Conservation (phyloP, 139 green algal species). For the Penium margaritaceum region DNA sequence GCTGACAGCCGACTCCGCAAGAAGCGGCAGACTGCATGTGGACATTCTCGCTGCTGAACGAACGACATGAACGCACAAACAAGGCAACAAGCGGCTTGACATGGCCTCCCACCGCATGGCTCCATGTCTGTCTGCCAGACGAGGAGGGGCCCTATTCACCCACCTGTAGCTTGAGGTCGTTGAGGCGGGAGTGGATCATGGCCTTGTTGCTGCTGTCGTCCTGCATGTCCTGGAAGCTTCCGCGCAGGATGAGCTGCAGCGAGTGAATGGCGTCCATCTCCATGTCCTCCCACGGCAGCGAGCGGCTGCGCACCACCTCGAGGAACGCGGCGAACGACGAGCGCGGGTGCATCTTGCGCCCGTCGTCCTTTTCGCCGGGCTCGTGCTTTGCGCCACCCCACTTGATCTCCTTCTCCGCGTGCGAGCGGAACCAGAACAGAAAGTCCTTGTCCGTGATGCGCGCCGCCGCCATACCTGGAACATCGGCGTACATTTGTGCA, state of each 20-base stretch:
- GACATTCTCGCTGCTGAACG: too few species aligned
- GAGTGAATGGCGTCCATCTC: constrained; percentile 49
- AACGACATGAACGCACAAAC: too few species aligned
- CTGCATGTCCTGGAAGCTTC: constrained; percentile 43
- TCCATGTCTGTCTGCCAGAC: too few species aligned
- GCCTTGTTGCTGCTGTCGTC: constrained; percentile 39
- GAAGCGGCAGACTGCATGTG: too few species aligned
- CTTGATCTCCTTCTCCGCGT: constrained; percentile 43
- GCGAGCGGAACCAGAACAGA: constrained; percentile 48
- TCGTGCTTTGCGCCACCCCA: constrained; percentile 36
- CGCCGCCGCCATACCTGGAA: constrained; percentile 39
- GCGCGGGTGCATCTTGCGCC: constrained; percentile 39
- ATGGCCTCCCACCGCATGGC: too few species aligned
- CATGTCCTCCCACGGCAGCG: constrained; percentile 42
- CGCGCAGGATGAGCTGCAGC: constrained; percentile 46
- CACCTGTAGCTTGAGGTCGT: constrained; percentile 39
- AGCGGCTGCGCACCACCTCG: constrained; percentile 39
- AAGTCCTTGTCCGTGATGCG: constrained; percentile 48
- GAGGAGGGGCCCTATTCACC: too few species aligned
- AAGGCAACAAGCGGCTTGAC: too few species aligned
- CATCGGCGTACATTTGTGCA: too few species aligned
- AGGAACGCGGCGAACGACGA: constrained; percentile 44
- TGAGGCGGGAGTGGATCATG: constrained; percentile 46
- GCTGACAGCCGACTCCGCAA: too few species aligned
- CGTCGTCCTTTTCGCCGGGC: constrained; percentile 37